Percentiles rank a stretch among this genome's conserved stretches.
Conservation (phyloP, 371 early-diverging fungal species). For the Mucor sp. region DNA sequence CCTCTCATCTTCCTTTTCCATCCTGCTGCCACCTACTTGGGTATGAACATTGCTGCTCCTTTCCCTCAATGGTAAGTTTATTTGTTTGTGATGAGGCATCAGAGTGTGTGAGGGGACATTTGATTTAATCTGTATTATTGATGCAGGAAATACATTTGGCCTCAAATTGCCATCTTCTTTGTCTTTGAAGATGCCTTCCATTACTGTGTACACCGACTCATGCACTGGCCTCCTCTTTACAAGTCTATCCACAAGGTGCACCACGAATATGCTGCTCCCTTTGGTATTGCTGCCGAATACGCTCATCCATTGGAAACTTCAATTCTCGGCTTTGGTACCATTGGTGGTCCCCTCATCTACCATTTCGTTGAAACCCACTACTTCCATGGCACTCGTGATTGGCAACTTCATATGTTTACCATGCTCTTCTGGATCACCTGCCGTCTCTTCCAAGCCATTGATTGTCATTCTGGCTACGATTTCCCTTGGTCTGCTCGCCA, state of each 20-base stretch:
- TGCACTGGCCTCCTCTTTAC: conserved; percentile 91
- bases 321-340: conserved; percentile 78
- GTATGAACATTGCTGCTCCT: conserved; percentile 85
- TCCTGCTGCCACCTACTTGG: conserved; percentile 80
- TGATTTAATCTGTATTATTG: neutral
- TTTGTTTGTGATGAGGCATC: neutral
- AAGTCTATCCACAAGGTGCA: conserved; percentile 92
- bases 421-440: conserved; percentile 81
- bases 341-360: conserved; percentile 72
- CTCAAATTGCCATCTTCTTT: conserved; percentile 77
- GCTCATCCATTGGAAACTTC: conserved; percentile 84
- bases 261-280: conserved; percentile 93
- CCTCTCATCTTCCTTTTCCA: conserved; percentile 90
- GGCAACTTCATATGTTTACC: conserved; percentile 79
- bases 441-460: conserved; percentile 85
- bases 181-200: conserved; percentile 85
- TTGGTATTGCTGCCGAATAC: conserved; percentile 89
- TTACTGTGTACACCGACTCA: conserved; percentile 82
- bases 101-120: neutral
- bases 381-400: conserved; percentile 27
- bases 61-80: conserved; percentile 80
- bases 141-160: conserved; percentile 32
- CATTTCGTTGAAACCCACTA: conserved; percentile 13
- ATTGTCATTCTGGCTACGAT: conserved; percentile 95
- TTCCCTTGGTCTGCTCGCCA: conserved; percentile 91